A percentile compares a stretch with the other conserved stretches of the same genome.
Evolutionary conservation across 2,329 filamentous ascomycete species (phyloP).

Genomic region (Penicillium digitatum): DNA sequence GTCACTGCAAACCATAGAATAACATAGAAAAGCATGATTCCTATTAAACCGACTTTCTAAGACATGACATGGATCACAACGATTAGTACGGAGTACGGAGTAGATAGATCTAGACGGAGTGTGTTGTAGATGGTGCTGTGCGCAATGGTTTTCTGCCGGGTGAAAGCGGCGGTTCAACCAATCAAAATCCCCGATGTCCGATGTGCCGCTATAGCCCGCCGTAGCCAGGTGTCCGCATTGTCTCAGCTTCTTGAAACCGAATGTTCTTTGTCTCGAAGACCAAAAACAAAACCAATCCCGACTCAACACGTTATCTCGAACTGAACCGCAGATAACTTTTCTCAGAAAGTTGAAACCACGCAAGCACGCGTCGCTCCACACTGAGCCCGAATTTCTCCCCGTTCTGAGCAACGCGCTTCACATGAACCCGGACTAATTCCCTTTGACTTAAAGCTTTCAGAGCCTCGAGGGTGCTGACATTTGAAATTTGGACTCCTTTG

Average conservation of each 20-base stretch:
- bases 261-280: slow-evolving; percentile 2
- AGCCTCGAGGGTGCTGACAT: not conserved
- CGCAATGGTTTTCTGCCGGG: not conserved
- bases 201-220: not conserved
- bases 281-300: not conserved
- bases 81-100: too few relatives aligned
- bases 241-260: slow-evolving; percentile 1
- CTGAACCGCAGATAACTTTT: not conserved
- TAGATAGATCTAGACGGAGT: not conserved
- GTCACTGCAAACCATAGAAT: not conserved
- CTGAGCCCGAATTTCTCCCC: not conserved
- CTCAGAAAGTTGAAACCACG: not conserved
- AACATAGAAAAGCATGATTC: not conserved
- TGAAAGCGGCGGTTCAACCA: not conserved
- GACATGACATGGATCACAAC: not conserved
- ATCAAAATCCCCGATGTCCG: not conserved
- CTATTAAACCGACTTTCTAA: not conserved
- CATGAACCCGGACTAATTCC: not conserved
- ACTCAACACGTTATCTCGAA: not conserved
- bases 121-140: not conserved
- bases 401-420: not conserved
- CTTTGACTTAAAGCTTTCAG: not conserved
- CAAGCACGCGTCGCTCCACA: not conserved
- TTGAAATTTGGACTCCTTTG: not conserved
- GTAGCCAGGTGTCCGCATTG: not conserved